Evolutionary conservation across 305 asterid genomes (phyloP).

Genomic region (Nicotiana rustica): DNA sequence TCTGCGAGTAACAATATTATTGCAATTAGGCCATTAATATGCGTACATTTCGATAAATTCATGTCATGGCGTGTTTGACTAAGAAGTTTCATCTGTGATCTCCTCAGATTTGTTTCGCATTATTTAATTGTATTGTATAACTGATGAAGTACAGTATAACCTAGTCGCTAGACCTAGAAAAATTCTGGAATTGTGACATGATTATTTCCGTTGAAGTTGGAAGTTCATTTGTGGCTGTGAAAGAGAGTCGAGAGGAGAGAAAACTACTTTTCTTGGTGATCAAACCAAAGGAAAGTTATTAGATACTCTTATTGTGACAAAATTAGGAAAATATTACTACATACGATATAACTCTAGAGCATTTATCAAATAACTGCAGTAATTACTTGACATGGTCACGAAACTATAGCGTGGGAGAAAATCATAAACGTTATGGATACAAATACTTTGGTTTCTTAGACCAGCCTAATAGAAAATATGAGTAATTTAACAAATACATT

Average conservation of each 20-base stretch:
- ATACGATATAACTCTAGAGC: not conserved
- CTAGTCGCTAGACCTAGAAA: not conserved
- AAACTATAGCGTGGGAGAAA: not conserved
- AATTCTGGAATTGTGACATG: not conserved
- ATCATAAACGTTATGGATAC: not conserved
- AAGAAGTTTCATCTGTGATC: not conserved
- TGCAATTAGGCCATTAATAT: not conserved
- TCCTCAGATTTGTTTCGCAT: not conserved
- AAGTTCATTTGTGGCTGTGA: not conserved
- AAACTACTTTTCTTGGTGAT: not conserved
- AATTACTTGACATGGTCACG: not conserved
- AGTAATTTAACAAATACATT: not conserved
- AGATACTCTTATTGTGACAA: not conserved
- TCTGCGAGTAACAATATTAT: not conserved
- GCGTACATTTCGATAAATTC: not conserved
- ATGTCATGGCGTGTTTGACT: not conserved
- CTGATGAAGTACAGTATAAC: not conserved
- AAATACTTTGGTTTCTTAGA: not conserved
- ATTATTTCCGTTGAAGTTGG: not conserved
- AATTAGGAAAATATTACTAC: not conserved
- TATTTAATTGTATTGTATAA: not conserved
- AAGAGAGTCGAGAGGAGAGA: not conserved
- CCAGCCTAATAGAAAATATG: not conserved
- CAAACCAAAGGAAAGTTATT: not conserved
- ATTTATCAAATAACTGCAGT: not conserved